Conservation (phyloP, 225 moss, liverwort and hornwort genomes). For the Pleurozium schreberi region DNA sequence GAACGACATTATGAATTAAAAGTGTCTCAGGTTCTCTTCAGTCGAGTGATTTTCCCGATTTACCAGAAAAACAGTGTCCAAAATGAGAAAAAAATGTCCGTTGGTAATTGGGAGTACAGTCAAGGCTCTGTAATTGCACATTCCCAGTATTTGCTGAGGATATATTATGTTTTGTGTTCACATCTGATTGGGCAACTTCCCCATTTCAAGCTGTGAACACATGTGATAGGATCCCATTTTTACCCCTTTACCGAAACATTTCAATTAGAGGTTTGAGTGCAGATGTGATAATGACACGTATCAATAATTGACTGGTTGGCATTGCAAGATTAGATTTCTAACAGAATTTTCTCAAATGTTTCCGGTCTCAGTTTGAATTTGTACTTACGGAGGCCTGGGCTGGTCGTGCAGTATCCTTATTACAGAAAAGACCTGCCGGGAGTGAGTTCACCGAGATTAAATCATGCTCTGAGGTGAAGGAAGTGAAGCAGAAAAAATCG, state of each 20-base stretch:
- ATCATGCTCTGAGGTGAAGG: slow-evolving; percentile 6
- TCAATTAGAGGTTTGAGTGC: not conserved
- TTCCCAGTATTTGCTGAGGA: not conserved
- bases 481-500: slow-evolving; percentile 2
- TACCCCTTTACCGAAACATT: not conserved
- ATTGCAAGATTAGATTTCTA: not conserved
- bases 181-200: not conserved
- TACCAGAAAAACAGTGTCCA: not conserved
- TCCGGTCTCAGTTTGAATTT: not conserved
- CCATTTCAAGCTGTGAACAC: not conserved
- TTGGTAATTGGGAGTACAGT: not conserved
- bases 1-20: too few relatives aligned
- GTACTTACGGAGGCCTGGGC: not conserved
- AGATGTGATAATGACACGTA: not conserved
- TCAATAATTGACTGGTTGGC: not conserved
- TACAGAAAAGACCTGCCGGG: slow-evolving; percentile 42
- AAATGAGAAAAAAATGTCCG: not conserved
- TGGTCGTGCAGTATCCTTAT: slow-evolving; percentile 51
- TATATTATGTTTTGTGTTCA: not conserved
- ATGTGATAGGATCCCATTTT: not conserved
- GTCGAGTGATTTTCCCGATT: not conserved
- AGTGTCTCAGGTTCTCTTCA: too few relatives aligned
- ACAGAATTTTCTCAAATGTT: not conserved
- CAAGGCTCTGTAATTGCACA: not conserved
- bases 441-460: slow-evolving; percentile 14